Evolutionary conservation across 441 rosid species (phyloP).

Genomic region (Flueggea neowawraea): DNA sequence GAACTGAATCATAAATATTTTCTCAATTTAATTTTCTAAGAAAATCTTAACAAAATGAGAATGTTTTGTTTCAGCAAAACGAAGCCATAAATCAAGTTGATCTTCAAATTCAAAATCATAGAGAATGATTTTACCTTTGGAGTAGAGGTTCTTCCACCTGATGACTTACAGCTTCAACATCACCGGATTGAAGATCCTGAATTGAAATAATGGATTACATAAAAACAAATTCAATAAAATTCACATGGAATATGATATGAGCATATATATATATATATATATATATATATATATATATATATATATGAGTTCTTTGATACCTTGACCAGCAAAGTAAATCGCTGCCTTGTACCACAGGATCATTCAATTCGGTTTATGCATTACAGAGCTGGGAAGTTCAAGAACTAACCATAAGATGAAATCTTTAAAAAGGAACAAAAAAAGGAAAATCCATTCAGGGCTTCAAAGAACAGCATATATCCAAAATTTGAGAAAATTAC

Average conservation of each 20-base stretch:
- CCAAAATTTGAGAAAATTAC: conserved; percentile 24
- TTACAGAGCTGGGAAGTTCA: conserved; percentile 55
- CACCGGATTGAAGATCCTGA: conserved; percentile 76
- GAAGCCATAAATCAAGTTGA: too few species aligned
- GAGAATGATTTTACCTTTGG: too few species aligned
- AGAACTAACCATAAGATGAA: conserved; percentile 2
- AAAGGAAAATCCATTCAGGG: background rate
- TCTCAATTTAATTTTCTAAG: too few species aligned
- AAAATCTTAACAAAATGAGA: too few species aligned
- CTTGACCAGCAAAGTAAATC: conserved; percentile 87
- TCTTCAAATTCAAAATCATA: too few species aligned
- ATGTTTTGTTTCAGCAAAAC: too few species aligned
- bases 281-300: too few species aligned
- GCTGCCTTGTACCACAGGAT: conserved; percentile 83
- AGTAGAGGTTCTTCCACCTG: too few species aligned
- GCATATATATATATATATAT: too few species aligned
- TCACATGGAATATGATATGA: too few species aligned
- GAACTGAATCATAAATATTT: too few species aligned
- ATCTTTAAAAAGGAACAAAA: background rate
- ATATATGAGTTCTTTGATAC: conserved; percentile 21
- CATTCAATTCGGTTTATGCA: conserved; percentile 92
- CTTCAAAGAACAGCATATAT: background rate
- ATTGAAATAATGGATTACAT: background rate
- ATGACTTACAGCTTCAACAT: conserved; percentile 95
- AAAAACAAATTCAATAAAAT: too few species aligned